A percentile compares a stretch with the other conserved stretches of the same genome.
phyloP scores from a whole-genome alignment of 1,139 yeast species.

The Lodderomyces beijingensis region DNA sequence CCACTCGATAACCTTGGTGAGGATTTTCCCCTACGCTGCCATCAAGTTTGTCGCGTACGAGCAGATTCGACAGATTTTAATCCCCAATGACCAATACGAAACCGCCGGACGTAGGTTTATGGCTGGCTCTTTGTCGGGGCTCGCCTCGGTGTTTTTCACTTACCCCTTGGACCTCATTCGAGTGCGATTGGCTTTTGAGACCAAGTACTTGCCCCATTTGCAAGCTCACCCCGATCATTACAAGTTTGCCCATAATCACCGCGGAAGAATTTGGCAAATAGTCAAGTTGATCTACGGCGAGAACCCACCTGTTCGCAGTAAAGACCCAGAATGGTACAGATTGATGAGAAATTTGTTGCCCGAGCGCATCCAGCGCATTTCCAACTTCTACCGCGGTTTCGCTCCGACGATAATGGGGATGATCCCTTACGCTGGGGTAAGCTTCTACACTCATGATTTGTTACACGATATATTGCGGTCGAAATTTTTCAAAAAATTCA shows the following conservation, averaged over 20 bases:
- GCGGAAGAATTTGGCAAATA: conserved; percentile 56
- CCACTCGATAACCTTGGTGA: conserved; percentile 83
- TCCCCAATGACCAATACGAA: conserved; percentile 71
- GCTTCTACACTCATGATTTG: conserved; percentile 89
- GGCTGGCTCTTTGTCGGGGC: conserved; percentile 89
- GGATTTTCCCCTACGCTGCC: conserved; percentile 97
- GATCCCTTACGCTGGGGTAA: conserved; percentile 97
- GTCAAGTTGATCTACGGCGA: conserved; percentile 57
- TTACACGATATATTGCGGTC: conserved; percentile 82
- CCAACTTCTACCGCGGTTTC: conserved; percentile 91
- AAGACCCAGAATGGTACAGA: conserved; percentile 37
- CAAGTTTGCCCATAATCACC: conserved; percentile 22
- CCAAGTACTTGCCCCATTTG: conserved; percentile 38
- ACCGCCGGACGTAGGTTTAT: conserved; percentile 74
- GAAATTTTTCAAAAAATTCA: conserved; percentile 46
- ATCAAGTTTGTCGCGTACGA: conserved; percentile 97
- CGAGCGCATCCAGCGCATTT: conserved; percentile 33
- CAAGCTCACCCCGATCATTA: conserved; percentile 19
- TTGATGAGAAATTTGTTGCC: conserved; percentile 32
- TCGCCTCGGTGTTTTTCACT: conserved; percentile 81
- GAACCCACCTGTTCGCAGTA: conserved; percentile 44
- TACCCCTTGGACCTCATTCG: conserved; percentile 90
- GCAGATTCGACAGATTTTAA: conserved; percentile 75
- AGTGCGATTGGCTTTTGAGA: conserved; percentile 88
- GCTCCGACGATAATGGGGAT: conserved; percentile 92